A percentile compares a stretch with the other conserved stretches of the same genome.
phyloP scores from a whole-genome alignment of 2,329 filamentous ascomycete species.

The Colletotrichum sp. region DNA sequence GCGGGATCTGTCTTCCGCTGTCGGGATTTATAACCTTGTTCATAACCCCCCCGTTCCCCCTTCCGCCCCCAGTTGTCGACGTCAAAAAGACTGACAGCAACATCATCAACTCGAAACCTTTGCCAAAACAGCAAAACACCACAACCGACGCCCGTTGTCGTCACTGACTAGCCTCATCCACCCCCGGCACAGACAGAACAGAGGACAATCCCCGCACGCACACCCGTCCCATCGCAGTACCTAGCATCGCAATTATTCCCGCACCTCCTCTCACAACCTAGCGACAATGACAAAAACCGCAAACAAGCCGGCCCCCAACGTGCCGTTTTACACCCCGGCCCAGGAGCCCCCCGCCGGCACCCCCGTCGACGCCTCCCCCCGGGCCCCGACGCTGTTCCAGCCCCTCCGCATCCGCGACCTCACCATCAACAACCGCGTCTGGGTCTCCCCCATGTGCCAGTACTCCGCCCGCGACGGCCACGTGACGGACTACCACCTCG shows the following conservation, averaged over 20 bases:
- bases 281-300: constrained; percentile 29
- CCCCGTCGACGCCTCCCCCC: constrained; percentile 38
- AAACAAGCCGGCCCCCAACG: constrained; percentile 47
- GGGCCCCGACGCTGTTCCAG: constrained; percentile 59
- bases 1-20: neutral
- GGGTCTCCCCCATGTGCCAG: constrained; percentile 67
- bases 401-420: constrained; percentile 60
- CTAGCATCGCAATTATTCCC: neutral
- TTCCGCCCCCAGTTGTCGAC: neutral
- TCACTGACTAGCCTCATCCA: neutral
- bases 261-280: too few species aligned
- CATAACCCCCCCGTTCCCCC: neutral
- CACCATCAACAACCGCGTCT: constrained; percentile 61
- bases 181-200: neutral
- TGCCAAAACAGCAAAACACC: neutral
- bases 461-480: constrained; percentile 68
- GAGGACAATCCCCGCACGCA: neutral
- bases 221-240: neutral
- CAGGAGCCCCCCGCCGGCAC: constrained; percentile 58
- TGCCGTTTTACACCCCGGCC: constrained; percentile 59
- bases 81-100: neutral
- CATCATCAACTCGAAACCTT: constrained; percentile 12
- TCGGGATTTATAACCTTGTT: neutral
- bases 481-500: constrained; percentile 80
- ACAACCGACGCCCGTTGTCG: neutral